Conservation (phyloP, 768 basidiomycete species). For the Panaeolus cyanescens region DNA sequence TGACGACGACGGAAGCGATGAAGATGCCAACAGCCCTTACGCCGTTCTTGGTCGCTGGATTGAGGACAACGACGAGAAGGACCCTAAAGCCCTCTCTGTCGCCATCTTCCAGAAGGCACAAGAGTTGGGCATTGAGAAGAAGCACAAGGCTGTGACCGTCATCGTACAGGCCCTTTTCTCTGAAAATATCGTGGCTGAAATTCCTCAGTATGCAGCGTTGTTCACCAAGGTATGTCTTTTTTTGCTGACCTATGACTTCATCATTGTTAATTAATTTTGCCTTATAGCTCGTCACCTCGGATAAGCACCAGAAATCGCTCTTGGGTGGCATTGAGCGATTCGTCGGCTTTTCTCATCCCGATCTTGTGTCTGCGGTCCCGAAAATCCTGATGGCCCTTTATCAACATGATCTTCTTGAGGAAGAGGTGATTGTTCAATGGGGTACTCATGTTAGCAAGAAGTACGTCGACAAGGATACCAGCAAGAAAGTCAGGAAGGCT, state of each 20-base stretch:
- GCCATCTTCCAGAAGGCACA: conserved; percentile 88
- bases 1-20: conserved; percentile 90
- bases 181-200: conserved; percentile 64
- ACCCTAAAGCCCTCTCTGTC: conserved; percentile 54
- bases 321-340: conserved; percentile 91
- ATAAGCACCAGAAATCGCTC: conserved; percentile 94
- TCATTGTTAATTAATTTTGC: conserved; percentile 4
- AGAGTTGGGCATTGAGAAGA: conserved; percentile 91
- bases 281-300: conserved; percentile 78
- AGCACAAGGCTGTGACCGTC: conserved; percentile 86
- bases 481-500: conserved; percentile 95
- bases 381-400: conserved; percentile 95
- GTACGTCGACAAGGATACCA: conserved; percentile 92
- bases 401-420: conserved; percentile 89
- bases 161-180: conserved; percentile 86
- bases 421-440: conserved; percentile 89
- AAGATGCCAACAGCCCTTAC: conserved; percentile 87
- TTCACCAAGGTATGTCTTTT: conserved; percentile 67
- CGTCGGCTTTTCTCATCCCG: conserved; percentile 74
- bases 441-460: conserved; percentile 97
- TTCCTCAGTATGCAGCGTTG: conserved; percentile 64
- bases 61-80: conserved; percentile 61
- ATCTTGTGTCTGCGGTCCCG: conserved; percentile 71
- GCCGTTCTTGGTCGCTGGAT: conserved; percentile 83
- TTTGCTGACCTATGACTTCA: neutral